Evolutionary conservation across 768 basidiomycete genomes (phyloP).

Genomic region (Rhizopogon vinicolor): DNA sequence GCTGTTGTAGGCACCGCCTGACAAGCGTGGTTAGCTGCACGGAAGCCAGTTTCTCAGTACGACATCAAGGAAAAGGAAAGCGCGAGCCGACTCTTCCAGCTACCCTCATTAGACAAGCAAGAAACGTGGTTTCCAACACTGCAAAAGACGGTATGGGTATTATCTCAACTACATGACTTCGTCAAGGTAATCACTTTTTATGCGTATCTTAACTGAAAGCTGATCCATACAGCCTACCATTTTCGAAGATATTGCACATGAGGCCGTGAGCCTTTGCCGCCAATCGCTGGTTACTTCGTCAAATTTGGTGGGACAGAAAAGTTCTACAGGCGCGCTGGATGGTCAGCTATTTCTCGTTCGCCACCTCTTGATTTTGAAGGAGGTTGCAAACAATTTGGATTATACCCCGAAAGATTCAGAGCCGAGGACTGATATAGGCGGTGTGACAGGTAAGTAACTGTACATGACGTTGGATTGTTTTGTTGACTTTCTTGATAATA

Average conservation of each 20-base stretch:
- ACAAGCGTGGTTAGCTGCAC: conserved; percentile 32
- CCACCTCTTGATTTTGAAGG: conserved; percentile 88
- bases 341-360: conserved; percentile 85
- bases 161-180: conserved; percentile 85
- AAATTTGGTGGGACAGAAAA: conserved; percentile 52
- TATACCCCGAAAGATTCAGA: conserved; percentile 47
- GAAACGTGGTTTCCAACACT: conserved; percentile 93
- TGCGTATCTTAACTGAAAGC: neutral
- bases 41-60: conserved; percentile 37
- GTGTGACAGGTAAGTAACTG: conserved; percentile 52
- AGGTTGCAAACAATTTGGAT: conserved; percentile 76
- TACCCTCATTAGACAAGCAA: conserved; percentile 67
- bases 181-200: conserved; percentile 63
- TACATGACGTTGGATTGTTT: neutral
- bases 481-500: conserved; percentile 2
- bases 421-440: conserved; percentile 38
- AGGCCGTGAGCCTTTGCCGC: conserved; percentile 79
- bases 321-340: conserved; percentile 49
- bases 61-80: conserved; percentile 66
- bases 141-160: conserved; percentile 84
- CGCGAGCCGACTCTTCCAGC: conserved; percentile 61
- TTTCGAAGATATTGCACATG: conserved; percentile 95
- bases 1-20: neutral
- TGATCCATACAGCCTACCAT: conserved; percentile 67
- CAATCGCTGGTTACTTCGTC: conserved; percentile 75